phyloP scores from a whole-genome alignment of 2,329 filamentous ascomycete species.

The Phialocephala subalpina region DNA sequence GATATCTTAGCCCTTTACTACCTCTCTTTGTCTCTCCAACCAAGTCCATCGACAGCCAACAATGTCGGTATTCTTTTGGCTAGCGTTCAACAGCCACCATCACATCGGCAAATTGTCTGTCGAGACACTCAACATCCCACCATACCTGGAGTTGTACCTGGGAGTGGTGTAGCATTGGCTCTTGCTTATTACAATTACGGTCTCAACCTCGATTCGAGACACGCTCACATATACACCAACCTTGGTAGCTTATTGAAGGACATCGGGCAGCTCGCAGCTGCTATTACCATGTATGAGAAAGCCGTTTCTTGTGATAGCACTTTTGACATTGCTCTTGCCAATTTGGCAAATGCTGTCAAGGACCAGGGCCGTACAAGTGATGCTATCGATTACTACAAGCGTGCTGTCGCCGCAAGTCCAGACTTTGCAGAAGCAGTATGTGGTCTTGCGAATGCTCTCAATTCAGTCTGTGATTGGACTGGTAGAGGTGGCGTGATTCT shows the following conservation, averaged over 20 bases:
- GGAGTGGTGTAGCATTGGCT: constrained; percentile 87
- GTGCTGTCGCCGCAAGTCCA: constrained; percentile 90
- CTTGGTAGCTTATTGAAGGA: constrained; percentile 95
- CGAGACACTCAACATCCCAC: constrained; percentile 49
- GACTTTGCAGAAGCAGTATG: constrained; percentile 98
- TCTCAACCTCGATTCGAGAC: constrained; percentile 81
- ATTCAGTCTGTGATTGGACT: constrained; percentile 95
- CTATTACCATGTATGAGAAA: constrained; percentile 96
- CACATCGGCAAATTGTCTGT: constrained; percentile 44
- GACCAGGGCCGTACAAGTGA: constrained; percentile 93
- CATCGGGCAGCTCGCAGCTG: constrained; percentile 88
- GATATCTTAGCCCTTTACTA: constrained; percentile 97
- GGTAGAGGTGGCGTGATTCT: constrained; percentile 86
- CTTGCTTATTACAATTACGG: constrained; percentile 97
- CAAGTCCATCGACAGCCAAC: constrained; percentile 96
- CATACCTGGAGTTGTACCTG: constrained; percentile 82
- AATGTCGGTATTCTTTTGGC: constrained; percentile 98
- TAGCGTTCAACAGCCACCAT: constrained; percentile 78
- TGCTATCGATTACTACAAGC: constrained; percentile 89
- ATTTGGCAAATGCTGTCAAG: constrained; percentile 96
- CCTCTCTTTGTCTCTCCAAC: constrained; percentile 89
- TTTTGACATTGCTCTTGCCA: constrained; percentile 96
- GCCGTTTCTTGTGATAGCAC: constrained; percentile 91
- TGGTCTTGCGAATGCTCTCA: constrained; percentile 91
- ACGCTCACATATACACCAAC: constrained; percentile 97